These are phyloP conservation scores for Echria macrotheca DNA, from an alignment of 495 filamentous ascomycete species.

Conservation along the genomic window DNA sequence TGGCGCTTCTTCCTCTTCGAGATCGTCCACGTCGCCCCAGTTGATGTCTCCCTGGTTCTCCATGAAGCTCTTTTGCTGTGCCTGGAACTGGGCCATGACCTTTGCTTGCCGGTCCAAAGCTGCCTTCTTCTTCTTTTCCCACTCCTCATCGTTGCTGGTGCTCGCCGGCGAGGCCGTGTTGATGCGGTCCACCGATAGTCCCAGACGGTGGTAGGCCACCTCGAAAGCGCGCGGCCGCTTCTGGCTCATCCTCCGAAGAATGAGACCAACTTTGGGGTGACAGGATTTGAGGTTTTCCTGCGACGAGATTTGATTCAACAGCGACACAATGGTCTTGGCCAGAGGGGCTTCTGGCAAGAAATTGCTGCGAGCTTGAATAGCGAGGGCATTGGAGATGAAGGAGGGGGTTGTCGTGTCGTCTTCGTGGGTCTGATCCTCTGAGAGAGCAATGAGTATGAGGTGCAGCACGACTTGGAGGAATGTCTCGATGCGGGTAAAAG, in stretches of 20 bases:
- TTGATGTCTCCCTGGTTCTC: slow-evolving; percentile 77
- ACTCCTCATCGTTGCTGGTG: slow-evolving; percentile 59
- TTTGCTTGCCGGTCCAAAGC: slow-evolving; percentile 82
- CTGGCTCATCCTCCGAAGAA: slow-evolving; percentile 82
- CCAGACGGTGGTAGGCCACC: slow-evolving; percentile 47
- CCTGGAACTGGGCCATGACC: slow-evolving; percentile 95
- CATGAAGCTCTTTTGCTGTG: slow-evolving; percentile 92
- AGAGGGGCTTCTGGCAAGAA: slow-evolving; percentile 42
- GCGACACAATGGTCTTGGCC: slow-evolving; percentile 63
- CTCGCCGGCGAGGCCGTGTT: slow-evolving; percentile 50
- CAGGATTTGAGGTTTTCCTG: slow-evolving; percentile 72
- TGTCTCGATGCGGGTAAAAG: slow-evolving; percentile 75
- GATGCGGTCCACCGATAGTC: slow-evolving; percentile 47
- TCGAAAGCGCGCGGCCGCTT: slow-evolving; percentile 67
- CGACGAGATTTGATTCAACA: slow-evolving; percentile 67
- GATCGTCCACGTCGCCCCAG: slow-evolving; percentile 70
- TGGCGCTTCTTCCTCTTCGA: slow-evolving; percentile 64
- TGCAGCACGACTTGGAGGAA: slow-evolving; percentile 90
- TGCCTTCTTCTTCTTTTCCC: slow-evolving; percentile 80
- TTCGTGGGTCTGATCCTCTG: slow-evolving; percentile 68
- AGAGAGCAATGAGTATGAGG: slow-evolving; percentile 72
- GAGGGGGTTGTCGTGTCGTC: slow-evolving; percentile 46
- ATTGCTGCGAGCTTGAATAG: slow-evolving; percentile 52
- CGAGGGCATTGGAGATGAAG: slow-evolving; percentile 65
- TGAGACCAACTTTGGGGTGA: slow-evolving; percentile 75